These are phyloP conservation scores for Mucuna pruriens DNA, from an alignment of 306 rosid species.

Conservation along the genomic window DNA sequence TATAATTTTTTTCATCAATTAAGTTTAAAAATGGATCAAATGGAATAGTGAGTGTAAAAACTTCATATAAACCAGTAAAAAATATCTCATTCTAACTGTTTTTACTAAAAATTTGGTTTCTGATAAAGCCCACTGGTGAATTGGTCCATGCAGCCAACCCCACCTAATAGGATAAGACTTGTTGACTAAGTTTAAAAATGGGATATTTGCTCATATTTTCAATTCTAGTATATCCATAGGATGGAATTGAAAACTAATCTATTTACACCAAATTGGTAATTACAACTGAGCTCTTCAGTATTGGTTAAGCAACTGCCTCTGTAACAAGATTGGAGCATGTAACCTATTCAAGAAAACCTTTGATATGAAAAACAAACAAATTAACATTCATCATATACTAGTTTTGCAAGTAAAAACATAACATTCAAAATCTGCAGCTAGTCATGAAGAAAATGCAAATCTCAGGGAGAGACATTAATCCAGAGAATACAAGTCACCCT, in stretches of 20 bases:
- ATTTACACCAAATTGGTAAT: neutral
- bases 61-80: neutral
- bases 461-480: neutral
- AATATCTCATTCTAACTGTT: neutral
- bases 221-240: neutral
- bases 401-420: neutral
- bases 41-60: neutral
- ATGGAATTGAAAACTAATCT: neutral
- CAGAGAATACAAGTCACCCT: neutral
- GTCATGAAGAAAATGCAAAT: neutral
- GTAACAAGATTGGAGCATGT: neutral
- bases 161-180: neutral
- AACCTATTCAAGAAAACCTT: neutral
- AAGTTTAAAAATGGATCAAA: conserved; percentile 17
- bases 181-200: neutral
- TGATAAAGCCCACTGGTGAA: neutral
- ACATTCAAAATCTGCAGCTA: conserved; percentile 12
- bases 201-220: conserved; percentile 4
- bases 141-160: neutral
- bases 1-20: neutral
- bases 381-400: neutral
- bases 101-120: neutral
- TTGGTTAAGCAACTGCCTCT: neutral
- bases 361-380: conserved; percentile 2
- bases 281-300: neutral